Percentiles rank a stretch among this genome's conserved stretches.
Conservation (phyloP, 2,329 filamentous ascomycete species). For the Cryphonectria carpinicola region DNA sequence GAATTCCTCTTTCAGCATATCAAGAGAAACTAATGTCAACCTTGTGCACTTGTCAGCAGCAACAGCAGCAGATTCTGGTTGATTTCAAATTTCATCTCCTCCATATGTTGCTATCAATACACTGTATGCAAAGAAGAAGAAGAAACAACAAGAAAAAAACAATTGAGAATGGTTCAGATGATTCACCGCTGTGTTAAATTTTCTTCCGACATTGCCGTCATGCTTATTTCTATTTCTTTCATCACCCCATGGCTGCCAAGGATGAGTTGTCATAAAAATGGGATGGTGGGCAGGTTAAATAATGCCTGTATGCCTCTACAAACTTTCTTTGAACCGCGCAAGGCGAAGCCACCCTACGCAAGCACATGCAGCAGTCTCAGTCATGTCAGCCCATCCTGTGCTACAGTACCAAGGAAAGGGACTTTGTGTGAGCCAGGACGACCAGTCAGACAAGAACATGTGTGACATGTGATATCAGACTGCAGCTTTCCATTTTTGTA, state of each 20-base stretch:
- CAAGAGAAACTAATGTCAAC: background rate
- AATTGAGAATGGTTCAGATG: background rate
- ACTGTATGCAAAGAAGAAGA: background rate
- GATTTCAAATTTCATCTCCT: no score
- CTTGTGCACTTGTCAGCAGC: background rate
- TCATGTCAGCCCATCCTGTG: background rate
- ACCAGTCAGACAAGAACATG: background rate
- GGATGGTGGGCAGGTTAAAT: background rate
- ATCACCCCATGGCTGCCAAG: background rate
- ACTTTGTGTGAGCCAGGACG: background rate
- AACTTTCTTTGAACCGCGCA: constrained; percentile 7
- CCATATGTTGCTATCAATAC: background rate
- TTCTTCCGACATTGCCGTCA: background rate
- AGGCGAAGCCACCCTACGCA: background rate
- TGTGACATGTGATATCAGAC: background rate
- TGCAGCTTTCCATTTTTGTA: background rate
- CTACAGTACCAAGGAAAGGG: background rate
- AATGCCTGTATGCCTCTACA: background rate
- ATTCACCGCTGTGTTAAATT: background rate
- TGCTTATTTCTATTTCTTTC: background rate
- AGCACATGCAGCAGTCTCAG: background rate
- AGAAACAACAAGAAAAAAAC: no score
- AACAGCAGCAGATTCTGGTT: background rate
- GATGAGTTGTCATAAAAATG: background rate
- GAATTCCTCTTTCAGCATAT: background rate